These are phyloP conservation scores for Solanum gracilifrons DNA, from an alignment of 257 asterid genomes.

Conservation along the genomic window DNA sequence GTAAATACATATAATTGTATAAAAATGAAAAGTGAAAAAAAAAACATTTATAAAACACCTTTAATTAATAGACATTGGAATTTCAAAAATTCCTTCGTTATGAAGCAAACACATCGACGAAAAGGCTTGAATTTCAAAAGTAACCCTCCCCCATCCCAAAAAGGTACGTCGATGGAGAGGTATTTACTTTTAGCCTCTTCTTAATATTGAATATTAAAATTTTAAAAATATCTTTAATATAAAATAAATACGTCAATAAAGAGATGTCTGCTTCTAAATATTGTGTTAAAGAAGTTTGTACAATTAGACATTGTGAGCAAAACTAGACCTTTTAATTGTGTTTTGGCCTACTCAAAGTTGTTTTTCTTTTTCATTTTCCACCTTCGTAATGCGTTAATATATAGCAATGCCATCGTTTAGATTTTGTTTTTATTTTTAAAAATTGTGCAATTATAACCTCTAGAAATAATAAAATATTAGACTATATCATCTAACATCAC, in stretches of 20 bases:
- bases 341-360: neutral
- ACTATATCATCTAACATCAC: neutral
- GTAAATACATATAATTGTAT: neutral
- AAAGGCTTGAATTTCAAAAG: too few species aligned
- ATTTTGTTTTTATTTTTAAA: neutral
- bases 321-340: neutral
- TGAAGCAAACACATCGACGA: neutral
- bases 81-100: too few species aligned
- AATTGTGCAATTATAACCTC: neutral
- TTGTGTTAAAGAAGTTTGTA: neutral
- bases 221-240: neutral
- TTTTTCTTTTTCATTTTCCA: neutral
- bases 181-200: neutral
- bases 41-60: neutral
- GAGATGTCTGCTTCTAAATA: neutral
- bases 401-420: neutral
- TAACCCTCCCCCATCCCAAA: too few species aligned
- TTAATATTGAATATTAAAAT: neutral
- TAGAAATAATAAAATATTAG: neutral
- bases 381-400: neutral
- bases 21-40: neutral
- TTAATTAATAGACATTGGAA: neutral
- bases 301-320: neutral
- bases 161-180: neutral
- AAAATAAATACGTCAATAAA: neutral